Evolutionary conservation across 352 stramenopile genomes (phyloP).

Genomic region (Phytophthora ohioensis): DNA sequence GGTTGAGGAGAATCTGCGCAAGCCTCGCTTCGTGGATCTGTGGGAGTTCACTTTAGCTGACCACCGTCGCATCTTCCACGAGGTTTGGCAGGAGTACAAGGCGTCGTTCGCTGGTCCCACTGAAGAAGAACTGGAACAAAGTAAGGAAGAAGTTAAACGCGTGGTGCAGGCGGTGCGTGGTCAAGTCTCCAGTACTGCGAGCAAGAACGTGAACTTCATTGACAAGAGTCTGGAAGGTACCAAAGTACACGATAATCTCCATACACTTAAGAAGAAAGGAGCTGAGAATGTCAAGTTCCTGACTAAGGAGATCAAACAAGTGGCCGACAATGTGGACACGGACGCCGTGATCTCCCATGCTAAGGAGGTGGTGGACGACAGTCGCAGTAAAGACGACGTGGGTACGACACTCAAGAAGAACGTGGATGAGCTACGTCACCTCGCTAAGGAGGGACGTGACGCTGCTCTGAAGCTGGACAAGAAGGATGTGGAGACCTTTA

Average conservation of each 20-base stretch:
- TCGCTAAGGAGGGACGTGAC: conserved; percentile 68
- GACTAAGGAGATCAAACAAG: conserved; percentile 58
- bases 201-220: conserved; percentile 66
- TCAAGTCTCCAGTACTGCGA: conserved; percentile 63
- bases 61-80: conserved; percentile 63
- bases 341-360: conserved; percentile 68
- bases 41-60: conserved; percentile 83
- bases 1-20: conserved; percentile 46
- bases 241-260: conserved; percentile 66
- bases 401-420: conserved; percentile 75
- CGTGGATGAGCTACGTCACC: conserved; percentile 69
- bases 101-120: conserved; percentile 60
- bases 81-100: conserved; percentile 83
- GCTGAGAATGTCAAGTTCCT: conserved; percentile 68
- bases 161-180: conserved; percentile 54
- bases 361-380: conserved; percentile 62
- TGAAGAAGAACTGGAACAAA: conserved; percentile 68
- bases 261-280: conserved; percentile 55
- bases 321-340: conserved; percentile 67
- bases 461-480: conserved; percentile 66
- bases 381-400: conserved; percentile 76
- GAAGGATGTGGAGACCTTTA: conserved; percentile 69
- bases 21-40: conserved; percentile 73
- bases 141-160: conserved; percentile 69
- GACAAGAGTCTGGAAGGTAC: conserved; percentile 77